Percentiles rank a stretch among this genome's conserved stretches.
Conservation (phyloP, 2,329 filamentous ascomycete genomes). For the Cordyceps militaris region DNA sequence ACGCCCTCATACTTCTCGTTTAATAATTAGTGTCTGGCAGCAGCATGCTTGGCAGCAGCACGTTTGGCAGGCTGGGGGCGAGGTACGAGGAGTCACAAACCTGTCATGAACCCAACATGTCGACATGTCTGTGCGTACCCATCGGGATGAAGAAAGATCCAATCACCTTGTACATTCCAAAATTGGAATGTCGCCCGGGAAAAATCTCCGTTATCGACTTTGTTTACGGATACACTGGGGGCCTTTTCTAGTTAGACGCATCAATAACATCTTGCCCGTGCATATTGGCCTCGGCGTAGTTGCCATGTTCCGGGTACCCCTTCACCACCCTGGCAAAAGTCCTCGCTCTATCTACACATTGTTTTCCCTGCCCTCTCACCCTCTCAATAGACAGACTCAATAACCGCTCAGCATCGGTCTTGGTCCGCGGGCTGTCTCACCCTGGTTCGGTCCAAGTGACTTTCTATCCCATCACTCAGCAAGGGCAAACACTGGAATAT, state of each 20-base stretch:
- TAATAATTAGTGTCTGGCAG: no score
- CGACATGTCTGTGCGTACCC: conserved; percentile 1
- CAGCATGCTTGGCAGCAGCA: no score
- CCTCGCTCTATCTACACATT: background rate
- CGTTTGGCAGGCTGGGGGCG: no score
- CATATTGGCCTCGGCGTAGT: background rate
- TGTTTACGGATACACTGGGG: no score
- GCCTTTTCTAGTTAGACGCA: no score
- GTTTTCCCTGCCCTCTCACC: background rate
- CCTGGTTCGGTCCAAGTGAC: no score
- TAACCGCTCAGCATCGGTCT: background rate
- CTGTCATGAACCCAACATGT: background rate
- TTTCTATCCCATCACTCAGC: no score
- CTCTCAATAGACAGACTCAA: background rate
- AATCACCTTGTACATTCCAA: conserved; percentile 7
- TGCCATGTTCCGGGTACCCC: background rate
- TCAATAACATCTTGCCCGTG: background rate
- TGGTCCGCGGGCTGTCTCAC: background rate
- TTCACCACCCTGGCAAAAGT: background rate
- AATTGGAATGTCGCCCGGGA: conserved; percentile 2
- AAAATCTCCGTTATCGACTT: background rate
- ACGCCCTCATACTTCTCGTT: no score
- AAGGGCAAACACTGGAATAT: background rate
- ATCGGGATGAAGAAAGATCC: background rate
- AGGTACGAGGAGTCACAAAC: background rate